Base-by-base conservation (phyloP, 2,329 filamentous ascomycete genomes). In the Fusarium scirpi region DNA sequence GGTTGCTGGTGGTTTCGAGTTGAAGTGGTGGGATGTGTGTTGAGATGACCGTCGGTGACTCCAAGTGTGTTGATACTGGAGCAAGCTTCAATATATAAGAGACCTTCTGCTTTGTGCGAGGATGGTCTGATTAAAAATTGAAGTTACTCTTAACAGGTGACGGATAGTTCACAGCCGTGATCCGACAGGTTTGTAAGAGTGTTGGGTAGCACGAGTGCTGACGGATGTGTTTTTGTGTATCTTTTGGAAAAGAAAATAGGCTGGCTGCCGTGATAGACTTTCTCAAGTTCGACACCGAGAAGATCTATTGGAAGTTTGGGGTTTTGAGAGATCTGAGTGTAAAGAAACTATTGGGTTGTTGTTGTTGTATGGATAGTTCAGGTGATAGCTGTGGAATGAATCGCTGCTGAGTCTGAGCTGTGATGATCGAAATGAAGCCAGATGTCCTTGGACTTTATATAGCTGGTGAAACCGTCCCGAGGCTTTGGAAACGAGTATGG, bases 381-480 rank as follows among this genome's bases (percentile, higher is more conserved):
- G 43, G 43, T 52, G 46, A 67, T 29, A 27, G 27, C 29, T 12
- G 54, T 61, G 46, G 61, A 43, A 62, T 56, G 52, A 62, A 65
- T 53, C 22, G 66, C 40, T 71, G 62, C 24, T 60, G 70, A 69
- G 60, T 60, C 38, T 70, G 67, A 72, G 70, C 56, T 58, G 52
- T 68, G 58, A 51, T 71, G 64, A 38, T 68, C 22, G 53, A 43
- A 49, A 62, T 55, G 52, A 73, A 56, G 49, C 59, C 32, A 66
- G 67, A 69, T 59, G 59, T 29, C 53, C 45, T 57, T 70, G 55
- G 60, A 60, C 68, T 59, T 76, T 76, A 76, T 76, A 76, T 76
- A 76, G 65, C 64, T 63, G 71, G 70, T 71, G 71, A 74, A 51
- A 74, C 71, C 63, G 68, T 61, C 65, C 74, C 72, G 69, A 73